Evolutionary conservation across 331 rosid genomes (phyloP), one percentile per base, ranked within the genome.

Genomic region (Malus hybrid): DNA sequence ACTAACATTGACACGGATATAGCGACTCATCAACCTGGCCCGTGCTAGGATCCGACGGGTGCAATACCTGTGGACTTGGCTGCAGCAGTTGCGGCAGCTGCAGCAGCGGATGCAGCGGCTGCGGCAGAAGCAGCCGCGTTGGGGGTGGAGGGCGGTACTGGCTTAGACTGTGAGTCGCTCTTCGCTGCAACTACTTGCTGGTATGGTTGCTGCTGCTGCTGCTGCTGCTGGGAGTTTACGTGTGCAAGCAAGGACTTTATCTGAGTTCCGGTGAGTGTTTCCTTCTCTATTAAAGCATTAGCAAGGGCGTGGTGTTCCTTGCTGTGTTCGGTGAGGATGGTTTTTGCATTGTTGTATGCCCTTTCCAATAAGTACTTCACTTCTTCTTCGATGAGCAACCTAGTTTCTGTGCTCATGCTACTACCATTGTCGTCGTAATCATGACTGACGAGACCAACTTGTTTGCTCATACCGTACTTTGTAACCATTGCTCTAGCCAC

Each of bases 361-460:
- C 73, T 79, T 68, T 87, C 94, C 79, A 93, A 75, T 52, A 88
- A 79, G 70, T 77, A 69, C 80, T 77, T 93, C 72, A 88, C 94
- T 80, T 88, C 97, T 71, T 87, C 83, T 83, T 93, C 94, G 32
- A 93, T 87, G 29, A 93, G 97, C 26, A 93, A 78, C 82, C 97
- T 87, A 34, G 94, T 88, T 80, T 90, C 96, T 0, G 96, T 83
- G 86, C 96, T 90, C 97, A 90, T 93, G 80, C 93, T 93, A 83
- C 84, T 86, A 66, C 97, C 91, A 44, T 84, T 68, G 81, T 90
- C 96, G 3, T 86, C 77, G 57, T 93, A 93, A 68, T 93, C 76
- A 79, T 93, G 97, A 67, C 87, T 70, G 19, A 82, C 94, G 29
- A 86, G 81, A 50, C 97, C 96, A 61, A 92, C 87, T 82, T 88